phyloP scores from a whole-genome alignment of 192 early-diverging fungal species.

The Rhizophagus sp. region DNA sequence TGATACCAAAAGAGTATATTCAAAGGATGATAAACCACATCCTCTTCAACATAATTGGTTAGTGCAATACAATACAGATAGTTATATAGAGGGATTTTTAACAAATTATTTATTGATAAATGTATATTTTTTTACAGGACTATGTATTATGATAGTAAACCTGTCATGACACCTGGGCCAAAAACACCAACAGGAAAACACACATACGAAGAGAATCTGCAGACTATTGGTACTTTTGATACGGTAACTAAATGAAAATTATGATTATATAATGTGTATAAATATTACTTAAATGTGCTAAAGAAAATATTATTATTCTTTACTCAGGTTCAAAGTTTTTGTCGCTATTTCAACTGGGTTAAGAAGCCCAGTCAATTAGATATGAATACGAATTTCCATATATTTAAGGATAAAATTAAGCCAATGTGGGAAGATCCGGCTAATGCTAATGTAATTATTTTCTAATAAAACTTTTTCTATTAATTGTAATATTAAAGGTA shows the following conservation, averaged over 20 bases:
- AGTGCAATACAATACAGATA: slow-evolving; percentile 17
- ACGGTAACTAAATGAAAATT: neutral
- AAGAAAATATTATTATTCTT: neutral
- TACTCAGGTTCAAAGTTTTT: slow-evolving; percentile 40
- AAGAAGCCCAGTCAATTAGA: slow-evolving; percentile 45
- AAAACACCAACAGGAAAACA: slow-evolving; percentile 19
- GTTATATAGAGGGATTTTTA: neutral
- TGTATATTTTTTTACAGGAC: slow-evolving; percentile 10
- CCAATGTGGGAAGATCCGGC: slow-evolving; percentile 52
- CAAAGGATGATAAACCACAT: slow-evolving; percentile 31
- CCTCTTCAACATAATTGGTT: slow-evolving; percentile 47
- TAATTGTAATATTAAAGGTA: neutral
- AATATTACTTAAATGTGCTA: neutral
- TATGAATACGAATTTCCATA: slow-evolving; percentile 41
- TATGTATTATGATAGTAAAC: slow-evolving; percentile 33
- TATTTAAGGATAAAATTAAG: slow-evolving; percentile 49
- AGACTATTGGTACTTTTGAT: slow-evolving; percentile 23
- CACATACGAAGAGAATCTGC: slow-evolving; percentile 26
- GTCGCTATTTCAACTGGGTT: slow-evolving; percentile 49
- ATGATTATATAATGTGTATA: neutral
- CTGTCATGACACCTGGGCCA: slow-evolving; percentile 27
- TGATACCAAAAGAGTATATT: neutral
- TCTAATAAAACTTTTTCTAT: neutral
- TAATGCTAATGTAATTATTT: slow-evolving; percentile 41
- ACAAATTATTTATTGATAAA: neutral